Evolutionary conservation across 176 grass and related monocot genomes (phyloP).

Genomic region (Canna indica): DNA sequence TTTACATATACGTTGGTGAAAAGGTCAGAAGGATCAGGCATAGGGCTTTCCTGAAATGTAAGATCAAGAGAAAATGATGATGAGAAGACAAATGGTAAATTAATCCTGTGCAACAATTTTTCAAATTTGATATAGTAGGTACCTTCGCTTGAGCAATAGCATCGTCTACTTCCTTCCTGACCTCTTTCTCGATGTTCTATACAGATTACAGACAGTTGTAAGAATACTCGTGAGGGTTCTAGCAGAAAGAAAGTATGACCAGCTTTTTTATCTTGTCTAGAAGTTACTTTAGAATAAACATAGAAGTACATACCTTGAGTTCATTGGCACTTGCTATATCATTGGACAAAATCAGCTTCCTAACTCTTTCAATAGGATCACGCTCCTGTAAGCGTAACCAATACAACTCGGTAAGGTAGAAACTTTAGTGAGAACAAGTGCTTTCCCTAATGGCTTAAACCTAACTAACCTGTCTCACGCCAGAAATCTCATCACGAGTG

Average conservation of each 20-base stretch:
- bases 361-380: constrained; percentile 80
- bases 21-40: constrained; percentile 74
- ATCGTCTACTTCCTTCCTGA: constrained; percentile 72
- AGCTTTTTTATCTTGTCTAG: not conserved
- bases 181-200: constrained; percentile 81
- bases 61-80: constrained; percentile 5
- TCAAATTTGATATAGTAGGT: not conserved
- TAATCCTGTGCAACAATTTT: not conserved
- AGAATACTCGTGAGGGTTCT: not conserved
- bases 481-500: constrained; percentile 60
- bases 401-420: constrained; percentile 5
- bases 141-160: constrained; percentile 85
- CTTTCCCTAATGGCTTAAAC: not conserved
- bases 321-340: constrained; percentile 55
- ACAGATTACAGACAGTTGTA: constrained; percentile 10
- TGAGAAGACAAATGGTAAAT: not conserved
- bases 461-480: constrained; percentile 53
- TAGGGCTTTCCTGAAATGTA: constrained; percentile 51
- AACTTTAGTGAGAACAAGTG: not conserved
- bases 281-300: not conserved
- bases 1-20: constrained; percentile 83
- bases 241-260: not conserved
- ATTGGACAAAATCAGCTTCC: constrained; percentile 62
- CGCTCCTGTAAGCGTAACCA: constrained; percentile 43
- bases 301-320: constrained; percentile 46